phyloP scores from a whole-genome alignment of 1,284 basidiomycete genomes.

The Trichosporon coremiiforme region DNA sequence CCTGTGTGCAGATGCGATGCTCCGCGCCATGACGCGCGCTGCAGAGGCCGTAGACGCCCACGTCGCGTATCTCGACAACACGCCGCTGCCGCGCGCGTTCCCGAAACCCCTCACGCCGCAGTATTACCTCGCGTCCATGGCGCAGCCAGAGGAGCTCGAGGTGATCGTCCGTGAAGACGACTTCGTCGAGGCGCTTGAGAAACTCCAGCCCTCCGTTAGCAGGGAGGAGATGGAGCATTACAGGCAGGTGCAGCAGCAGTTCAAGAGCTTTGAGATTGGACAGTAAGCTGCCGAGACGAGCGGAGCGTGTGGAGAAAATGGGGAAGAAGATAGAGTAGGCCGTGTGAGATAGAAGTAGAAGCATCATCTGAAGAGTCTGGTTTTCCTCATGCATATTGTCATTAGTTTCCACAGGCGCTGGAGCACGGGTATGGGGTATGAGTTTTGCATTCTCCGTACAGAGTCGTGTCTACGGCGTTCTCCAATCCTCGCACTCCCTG shows the following conservation, averaged over 20 bases:
- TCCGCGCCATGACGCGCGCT: conserved; percentile 90
- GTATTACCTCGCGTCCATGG: conserved; percentile 89
- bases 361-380: background rate
- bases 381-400: background rate
- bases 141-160: conserved; percentile 69
- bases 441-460: background rate
- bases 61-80: conserved; percentile 61
- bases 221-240: conserved; percentile 89
- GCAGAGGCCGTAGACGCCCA: conserved; percentile 75
- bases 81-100: conserved; percentile 59
- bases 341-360: background rate
- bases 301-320: background rate
- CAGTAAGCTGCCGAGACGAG: background rate
- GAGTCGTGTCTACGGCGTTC: background rate
- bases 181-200: conserved; percentile 73
- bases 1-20: conserved; percentile 91
- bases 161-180: conserved; percentile 72
- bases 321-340: background rate
- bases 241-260: conserved; percentile 69
- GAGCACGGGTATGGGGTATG: too few species aligned
- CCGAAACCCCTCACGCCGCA: conserved; percentile 81
- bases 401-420: background rate
- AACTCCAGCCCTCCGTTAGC: conserved; percentile 85
- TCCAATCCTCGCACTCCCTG: too few species aligned
- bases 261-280: conserved; percentile 56